A percentile compares a stretch with the other conserved stretches of the same genome.
Evolutionary conservation across 2,329 filamentous ascomycete genomes (phyloP).

Genomic region (Orbilia blumenaviensis): DNA sequence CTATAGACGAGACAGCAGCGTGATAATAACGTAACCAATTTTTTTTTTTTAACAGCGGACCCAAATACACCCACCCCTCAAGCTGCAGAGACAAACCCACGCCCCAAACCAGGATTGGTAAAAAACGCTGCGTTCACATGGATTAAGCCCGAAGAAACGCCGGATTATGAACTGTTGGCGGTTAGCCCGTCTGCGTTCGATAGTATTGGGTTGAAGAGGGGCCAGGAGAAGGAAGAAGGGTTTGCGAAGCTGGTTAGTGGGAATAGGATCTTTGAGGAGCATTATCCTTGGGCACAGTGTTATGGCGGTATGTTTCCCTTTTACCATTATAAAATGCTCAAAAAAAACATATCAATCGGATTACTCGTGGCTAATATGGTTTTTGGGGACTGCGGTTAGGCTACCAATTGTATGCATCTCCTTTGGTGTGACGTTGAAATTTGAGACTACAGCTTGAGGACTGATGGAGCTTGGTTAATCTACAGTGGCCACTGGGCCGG

Average conservation of each 20-base stretch:
- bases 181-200: conserved; percentile 80
- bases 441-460: conserved; percentile 58
- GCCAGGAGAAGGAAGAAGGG: conserved; percentile 74
- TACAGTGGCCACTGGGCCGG: conserved; percentile 84
- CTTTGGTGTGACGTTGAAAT: neutral
- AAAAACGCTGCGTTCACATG: conserved; percentile 87
- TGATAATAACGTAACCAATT: too few relatives aligned
- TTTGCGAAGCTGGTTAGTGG: conserved; percentile 83
- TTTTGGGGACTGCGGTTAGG: conserved; percentile 27
- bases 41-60: conserved; percentile 69
- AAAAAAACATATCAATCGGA: too few relatives aligned
- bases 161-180: conserved; percentile 78
- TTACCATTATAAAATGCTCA: too few relatives aligned
- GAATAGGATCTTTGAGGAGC: conserved; percentile 79
- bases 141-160: conserved; percentile 78
- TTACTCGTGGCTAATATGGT: neutral
- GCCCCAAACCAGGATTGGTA: conserved; percentile 81
- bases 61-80: conserved; percentile 79
- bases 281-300: conserved; percentile 97
- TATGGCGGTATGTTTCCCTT: conserved; percentile 76
- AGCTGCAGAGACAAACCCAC: conserved; percentile 80
- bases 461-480: neutral
- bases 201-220: conserved; percentile 78
- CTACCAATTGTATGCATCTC: conserved; percentile 38
- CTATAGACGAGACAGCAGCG: too few relatives aligned